A percentile compares a stretch with the other conserved stretches of the same genome.
Conservation (phyloP, 768 basidiomycete genomes). For the Leccinellum albellum region DNA sequence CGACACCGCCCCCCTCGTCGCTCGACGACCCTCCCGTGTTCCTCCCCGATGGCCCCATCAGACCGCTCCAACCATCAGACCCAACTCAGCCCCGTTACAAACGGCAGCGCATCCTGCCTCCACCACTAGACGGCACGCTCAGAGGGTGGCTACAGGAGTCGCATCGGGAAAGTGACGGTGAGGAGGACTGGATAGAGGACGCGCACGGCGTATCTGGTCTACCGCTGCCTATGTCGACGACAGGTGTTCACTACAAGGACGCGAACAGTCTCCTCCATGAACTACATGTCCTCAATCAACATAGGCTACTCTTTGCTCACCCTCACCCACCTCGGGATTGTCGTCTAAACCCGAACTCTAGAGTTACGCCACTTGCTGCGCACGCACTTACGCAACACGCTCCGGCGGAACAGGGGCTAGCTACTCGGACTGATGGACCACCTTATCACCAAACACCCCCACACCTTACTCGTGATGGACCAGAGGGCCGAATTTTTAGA, state of each 20-base stretch:
- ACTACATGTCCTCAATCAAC: slow-evolving; percentile 64
- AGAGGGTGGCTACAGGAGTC: slow-evolving; percentile 42
- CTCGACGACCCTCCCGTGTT: slow-evolving; percentile 25
- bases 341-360: not conserved
- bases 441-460: slow-evolving; percentile 1
- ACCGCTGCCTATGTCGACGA: slow-evolving; percentile 1
- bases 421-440: slow-evolving; percentile 1
- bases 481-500: not conserved
- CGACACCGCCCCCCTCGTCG: slow-evolving; percentile 40
- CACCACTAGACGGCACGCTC: slow-evolving; percentile 48
- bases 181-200: slow-evolving; percentile 32
- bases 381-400: not conserved
- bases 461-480: slow-evolving; percentile 1
- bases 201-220: slow-evolving; percentile 33
- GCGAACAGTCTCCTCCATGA: slow-evolving; percentile 67
- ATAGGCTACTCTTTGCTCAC: slow-evolving; percentile 46
- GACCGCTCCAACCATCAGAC: slow-evolving; percentile 10
- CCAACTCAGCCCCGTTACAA: slow-evolving; percentile 38
- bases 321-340: slow-evolving; percentile 12
- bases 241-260: slow-evolving; percentile 47
- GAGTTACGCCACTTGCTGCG: not conserved
- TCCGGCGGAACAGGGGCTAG: not conserved
- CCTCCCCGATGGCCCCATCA: slow-evolving; percentile 12
- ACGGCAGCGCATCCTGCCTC: slow-evolving; percentile 51
- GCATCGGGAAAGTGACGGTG: slow-evolving; percentile 26